phyloP scores from a whole-genome alignment of 768 basidiomycete species.

The Hygrocybe coccinea region DNA sequence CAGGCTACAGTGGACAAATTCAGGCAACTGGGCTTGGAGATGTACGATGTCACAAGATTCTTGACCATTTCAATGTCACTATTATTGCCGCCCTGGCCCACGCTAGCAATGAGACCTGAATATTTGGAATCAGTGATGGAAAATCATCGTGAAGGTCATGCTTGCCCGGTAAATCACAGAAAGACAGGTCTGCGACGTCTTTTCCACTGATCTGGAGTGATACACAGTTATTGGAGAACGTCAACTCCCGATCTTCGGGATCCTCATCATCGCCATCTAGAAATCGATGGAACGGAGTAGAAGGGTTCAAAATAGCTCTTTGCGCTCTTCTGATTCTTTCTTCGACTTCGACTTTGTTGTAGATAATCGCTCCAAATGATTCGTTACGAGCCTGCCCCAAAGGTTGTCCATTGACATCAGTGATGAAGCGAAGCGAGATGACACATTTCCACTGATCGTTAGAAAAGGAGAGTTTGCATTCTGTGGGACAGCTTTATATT shows the following conservation, averaged over 20 bases:
- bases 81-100: constrained; percentile 43
- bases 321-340: constrained; percentile 65
- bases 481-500: constrained; percentile 47
- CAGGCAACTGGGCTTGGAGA: constrained; percentile 56
- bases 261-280: constrained; percentile 35
- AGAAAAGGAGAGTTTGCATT: constrained; percentile 47
- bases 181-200: constrained; percentile 58
- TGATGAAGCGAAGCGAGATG: constrained; percentile 45
- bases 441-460: constrained; percentile 44
- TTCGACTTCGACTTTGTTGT: constrained; percentile 51
- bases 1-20: constrained; percentile 58
- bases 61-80: constrained; percentile 61
- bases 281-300: constrained; percentile 28
- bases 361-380: constrained; percentile 46
- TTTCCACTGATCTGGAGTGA: constrained; percentile 56
- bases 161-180: constrained; percentile 58
- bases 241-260: constrained; percentile 19
- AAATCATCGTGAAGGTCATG: not conserved
- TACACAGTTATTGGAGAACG: constrained; percentile 55
- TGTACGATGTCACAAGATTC: constrained; percentile 53
- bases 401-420: constrained; percentile 35
- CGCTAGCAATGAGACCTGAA: constrained; percentile 55
- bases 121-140: not conserved
- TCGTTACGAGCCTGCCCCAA: constrained; percentile 37
- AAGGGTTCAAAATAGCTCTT: constrained; percentile 60